Conservation (phyloP, 2,329 filamentous ascomycete species). For the Aphanoascus verrucosus region DNA sequence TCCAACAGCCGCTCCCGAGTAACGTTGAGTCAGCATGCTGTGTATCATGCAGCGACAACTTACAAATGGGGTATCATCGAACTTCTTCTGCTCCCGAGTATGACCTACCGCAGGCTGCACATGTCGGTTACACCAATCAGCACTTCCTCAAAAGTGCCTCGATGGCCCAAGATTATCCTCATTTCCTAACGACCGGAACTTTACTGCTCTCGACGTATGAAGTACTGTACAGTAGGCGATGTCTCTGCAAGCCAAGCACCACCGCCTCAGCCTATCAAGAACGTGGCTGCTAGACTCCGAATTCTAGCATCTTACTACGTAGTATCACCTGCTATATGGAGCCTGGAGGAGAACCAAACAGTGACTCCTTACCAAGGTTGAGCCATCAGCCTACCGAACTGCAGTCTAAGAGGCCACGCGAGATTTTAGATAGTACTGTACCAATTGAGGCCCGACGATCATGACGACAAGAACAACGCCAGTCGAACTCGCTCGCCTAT, state of each 20-base stretch:
- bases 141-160: background rate
- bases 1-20: conserved; percentile 3
- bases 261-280: too few species aligned
- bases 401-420: background rate
- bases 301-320: too few species aligned
- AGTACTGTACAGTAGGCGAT: too few species aligned
- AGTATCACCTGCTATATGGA: too few species aligned
- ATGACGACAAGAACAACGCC: background rate
- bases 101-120: background rate
- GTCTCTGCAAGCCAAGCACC: too few species aligned
- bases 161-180: too few species aligned
- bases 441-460: conserved; percentile 2
- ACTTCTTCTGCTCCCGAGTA: background rate
- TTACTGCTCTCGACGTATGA: too few species aligned
- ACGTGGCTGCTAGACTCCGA: too few species aligned
- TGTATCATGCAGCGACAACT: background rate
- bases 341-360: too few species aligned
- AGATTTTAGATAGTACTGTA: background rate
- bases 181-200: too few species aligned
- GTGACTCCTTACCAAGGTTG: too few species aligned
- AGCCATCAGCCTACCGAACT: background rate
- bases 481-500: background rate
- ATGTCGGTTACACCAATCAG: background rate
- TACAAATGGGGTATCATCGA: background rate
- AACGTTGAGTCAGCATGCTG: too few species aligned